phyloP scores from a whole-genome alignment of 202 grass and related monocot genomes.

The Hordeum pubiflorum region DNA sequence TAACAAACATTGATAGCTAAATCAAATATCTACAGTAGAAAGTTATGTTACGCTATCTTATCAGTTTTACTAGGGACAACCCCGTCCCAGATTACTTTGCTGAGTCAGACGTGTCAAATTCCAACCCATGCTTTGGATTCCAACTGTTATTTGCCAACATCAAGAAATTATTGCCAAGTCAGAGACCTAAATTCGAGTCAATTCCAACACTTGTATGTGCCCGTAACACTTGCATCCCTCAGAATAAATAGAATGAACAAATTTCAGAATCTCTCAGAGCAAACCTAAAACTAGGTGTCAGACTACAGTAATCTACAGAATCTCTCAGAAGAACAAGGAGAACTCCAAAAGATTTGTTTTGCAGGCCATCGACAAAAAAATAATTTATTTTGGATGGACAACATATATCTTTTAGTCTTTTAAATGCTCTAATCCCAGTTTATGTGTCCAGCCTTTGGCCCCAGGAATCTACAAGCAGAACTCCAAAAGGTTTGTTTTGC shows the following conservation, averaged over 20 bases:
- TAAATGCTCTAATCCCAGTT: not conserved
- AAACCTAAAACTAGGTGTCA: not conserved
- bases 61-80: not conserved
- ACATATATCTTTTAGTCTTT: not conserved
- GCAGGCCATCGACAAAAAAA: not conserved
- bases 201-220: not conserved
- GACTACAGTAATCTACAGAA: not conserved
- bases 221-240: not conserved
- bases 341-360: not conserved
- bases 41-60: not conserved
- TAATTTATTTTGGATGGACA: not conserved
- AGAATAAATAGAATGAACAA: not conserved
- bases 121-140: not conserved
- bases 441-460: no score
- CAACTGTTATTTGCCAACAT: not conserved
- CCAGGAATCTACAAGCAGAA: not conserved
- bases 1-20: not conserved
- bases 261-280: not conserved
- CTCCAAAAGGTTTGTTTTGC: not conserved
- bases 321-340: not conserved
- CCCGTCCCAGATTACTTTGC: not conserved
- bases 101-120: not conserved
- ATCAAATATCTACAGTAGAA: not conserved
- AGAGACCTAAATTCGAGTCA: not conserved
- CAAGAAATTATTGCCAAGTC: not conserved